Evolutionary conservation across 441 rosid genomes (phyloP).

Genomic region (Syzygium malaccense): DNA sequence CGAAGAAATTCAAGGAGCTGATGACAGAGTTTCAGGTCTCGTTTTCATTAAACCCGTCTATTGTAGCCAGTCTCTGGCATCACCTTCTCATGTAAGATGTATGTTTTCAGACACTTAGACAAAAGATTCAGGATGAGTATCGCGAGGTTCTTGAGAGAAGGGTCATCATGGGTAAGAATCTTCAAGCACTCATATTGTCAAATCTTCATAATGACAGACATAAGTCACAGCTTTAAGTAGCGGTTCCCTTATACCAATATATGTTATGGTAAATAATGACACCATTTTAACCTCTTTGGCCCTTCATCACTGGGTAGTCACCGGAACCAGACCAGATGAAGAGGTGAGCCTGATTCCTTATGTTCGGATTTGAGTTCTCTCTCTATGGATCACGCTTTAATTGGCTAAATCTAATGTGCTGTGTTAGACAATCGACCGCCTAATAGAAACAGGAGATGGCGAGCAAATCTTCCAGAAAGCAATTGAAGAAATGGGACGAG

Average conservation of each 20-base stretch:
- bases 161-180: conserved; percentile 58
- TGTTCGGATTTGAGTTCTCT: not conserved
- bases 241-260: not conserved
- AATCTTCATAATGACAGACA: not conserved
- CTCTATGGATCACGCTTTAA: conserved; percentile 11
- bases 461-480: conserved; percentile 94
- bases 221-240: not conserved
- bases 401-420: not conserved
- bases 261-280: not conserved
- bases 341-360: conserved; percentile 35
- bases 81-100: conserved; percentile 12
- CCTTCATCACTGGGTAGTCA: conserved; percentile 31
- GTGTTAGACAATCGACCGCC: conserved; percentile 66
- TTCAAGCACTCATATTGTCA: not conserved
- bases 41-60: not conserved
- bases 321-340: conserved; percentile 66
- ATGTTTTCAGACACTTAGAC: conserved; percentile 61
- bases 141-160: conserved; percentile 91
- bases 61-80: not conserved
- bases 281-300: not conserved
- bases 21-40: conserved; percentile 89
- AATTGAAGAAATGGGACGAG: conserved; percentile 86
- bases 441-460: conserved; percentile 90
- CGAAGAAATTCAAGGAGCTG: conserved; percentile 53
- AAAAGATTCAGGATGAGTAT: conserved; percentile 80